Percentiles rank a stretch among this genome's conserved stretches.
Evolutionary conservation across 2,329 filamentous ascomycete genomes (phyloP).

Genomic region (Magnaporthales sp.): DNA sequence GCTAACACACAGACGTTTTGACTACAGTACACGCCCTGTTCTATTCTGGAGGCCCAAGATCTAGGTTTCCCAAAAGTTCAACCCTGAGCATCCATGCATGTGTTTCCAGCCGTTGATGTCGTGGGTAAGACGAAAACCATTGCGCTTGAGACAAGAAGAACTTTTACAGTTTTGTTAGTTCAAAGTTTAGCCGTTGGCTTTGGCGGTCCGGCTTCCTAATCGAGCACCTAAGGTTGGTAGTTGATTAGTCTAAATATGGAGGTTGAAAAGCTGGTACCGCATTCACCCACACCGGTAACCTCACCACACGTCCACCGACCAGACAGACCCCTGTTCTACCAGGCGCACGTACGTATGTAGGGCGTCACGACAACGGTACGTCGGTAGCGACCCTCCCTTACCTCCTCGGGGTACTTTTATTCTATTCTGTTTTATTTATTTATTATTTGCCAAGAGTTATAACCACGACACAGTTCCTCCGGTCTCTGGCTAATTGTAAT

Average conservation of each 20-base stretch:
- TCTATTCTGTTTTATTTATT: too few species aligned
- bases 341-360: neutral
- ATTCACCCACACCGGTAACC: neutral
- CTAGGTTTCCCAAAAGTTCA: neutral
- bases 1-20: neutral
- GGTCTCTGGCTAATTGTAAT: neutral
- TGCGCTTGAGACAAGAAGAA: neutral
- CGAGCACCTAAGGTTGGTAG: neutral
- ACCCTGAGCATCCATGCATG: neutral
- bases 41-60: neutral
- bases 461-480: neutral
- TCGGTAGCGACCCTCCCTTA: neutral
- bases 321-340: neutral
- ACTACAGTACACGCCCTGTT: neutral
- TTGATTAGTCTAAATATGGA: neutral
- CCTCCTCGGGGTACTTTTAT: too few species aligned
- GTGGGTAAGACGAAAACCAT: too few species aligned
- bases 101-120: neutral
- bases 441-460: neutral
- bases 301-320: neutral
- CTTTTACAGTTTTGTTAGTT: neutral
- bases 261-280: neutral
- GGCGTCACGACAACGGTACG: neutral
- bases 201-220: neutral
- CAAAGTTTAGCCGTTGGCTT: neutral